Percentiles rank a stretch among this genome's conserved stretches.
Conservation (phyloP, 148 eudicot species). For the Amaranthus palmeri region DNA sequence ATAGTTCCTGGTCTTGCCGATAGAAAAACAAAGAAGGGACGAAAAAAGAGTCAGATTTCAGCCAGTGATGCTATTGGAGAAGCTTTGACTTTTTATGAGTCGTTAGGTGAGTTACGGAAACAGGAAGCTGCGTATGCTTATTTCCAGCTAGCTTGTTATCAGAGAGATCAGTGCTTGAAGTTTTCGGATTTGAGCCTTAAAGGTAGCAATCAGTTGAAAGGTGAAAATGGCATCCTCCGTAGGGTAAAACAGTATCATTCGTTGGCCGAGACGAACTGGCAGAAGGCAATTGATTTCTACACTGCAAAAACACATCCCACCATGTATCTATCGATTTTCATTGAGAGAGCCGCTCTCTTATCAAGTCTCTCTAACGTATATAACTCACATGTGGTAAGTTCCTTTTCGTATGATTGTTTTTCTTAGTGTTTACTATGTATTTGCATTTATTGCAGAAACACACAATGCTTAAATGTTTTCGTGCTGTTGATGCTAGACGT, state of each 20-base stretch:
- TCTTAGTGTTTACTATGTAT: too few relatives aligned
- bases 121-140: conserved; percentile 97
- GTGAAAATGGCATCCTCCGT: conserved; percentile 47
- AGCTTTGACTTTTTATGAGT: conserved; percentile 78
- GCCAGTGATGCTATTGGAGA: conserved; percentile 89
- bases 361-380: conserved; percentile 47
- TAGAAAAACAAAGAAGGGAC: conserved; percentile 42
- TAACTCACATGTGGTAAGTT: conserved; percentile 57
- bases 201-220: conserved; percentile 38
- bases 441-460: too few relatives aligned
- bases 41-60: conserved; percentile 62
- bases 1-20: conserved; percentile 21
- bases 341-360: conserved; percentile 60
- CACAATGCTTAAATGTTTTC: too few relatives aligned
- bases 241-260: conserved; percentile 77
- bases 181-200: conserved; percentile 42
- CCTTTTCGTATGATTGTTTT: background rate
- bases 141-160: conserved; percentile 85
- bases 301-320: conserved; percentile 57
- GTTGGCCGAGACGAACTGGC: conserved; percentile 96
- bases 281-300: conserved; percentile 72
- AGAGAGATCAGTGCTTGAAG: conserved; percentile 73
- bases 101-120: conserved; percentile 73
- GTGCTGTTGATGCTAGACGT: too few relatives aligned
- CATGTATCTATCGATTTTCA: conserved; percentile 67